Evolutionary conservation across 495 filamentous ascomycete species (phyloP).

Genomic region (Amphirosellinia nigrospora): DNA sequence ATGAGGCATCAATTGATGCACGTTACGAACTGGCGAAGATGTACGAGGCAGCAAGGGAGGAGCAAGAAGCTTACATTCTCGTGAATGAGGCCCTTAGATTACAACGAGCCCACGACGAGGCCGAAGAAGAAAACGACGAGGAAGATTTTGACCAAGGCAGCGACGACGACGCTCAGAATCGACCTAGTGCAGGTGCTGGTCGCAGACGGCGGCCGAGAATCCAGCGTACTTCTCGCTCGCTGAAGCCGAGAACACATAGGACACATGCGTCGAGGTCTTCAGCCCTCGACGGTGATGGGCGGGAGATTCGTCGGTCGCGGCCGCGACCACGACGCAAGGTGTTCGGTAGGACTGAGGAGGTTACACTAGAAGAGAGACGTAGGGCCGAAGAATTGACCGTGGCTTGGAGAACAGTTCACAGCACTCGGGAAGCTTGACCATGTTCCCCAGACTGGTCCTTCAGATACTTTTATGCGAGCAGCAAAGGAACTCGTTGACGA

Average conservation of each 20-base stretch:
- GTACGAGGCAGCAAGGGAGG: constrained; percentile 72
- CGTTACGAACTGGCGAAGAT: constrained; percentile 78
- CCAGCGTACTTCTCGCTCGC: constrained; percentile 24
- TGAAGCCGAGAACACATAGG: constrained; percentile 18
- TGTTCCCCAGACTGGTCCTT: constrained; percentile 20
- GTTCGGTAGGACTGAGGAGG: constrained; percentile 38
- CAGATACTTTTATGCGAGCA: constrained; percentile 62
- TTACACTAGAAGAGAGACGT: constrained; percentile 36
- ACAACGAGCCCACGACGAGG: constrained; percentile 48
- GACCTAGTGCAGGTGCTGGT: constrained; percentile 6
- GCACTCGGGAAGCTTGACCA: constrained; percentile 19
- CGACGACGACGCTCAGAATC: constrained; percentile 19
- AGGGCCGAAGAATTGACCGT: constrained; percentile 30
- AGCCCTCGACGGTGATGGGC: background rate
- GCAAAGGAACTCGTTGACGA: constrained; percentile 78
- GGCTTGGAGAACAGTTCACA: constrained; percentile 35
- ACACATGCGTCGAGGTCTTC: background rate
- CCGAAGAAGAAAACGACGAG: constrained; percentile 50
- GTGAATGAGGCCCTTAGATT: constrained; percentile 75
- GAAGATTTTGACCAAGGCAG: constrained; percentile 34
- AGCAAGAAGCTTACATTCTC: constrained; percentile 73
- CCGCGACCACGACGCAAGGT: constrained; percentile 31
- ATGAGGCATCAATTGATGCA: constrained; percentile 61
- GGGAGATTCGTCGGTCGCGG: constrained; percentile 9
- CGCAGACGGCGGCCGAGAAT: constrained; percentile 15